phyloP scores from a whole-genome alignment of 192 early-diverging fungal genomes.

The Podila horticola region DNA sequence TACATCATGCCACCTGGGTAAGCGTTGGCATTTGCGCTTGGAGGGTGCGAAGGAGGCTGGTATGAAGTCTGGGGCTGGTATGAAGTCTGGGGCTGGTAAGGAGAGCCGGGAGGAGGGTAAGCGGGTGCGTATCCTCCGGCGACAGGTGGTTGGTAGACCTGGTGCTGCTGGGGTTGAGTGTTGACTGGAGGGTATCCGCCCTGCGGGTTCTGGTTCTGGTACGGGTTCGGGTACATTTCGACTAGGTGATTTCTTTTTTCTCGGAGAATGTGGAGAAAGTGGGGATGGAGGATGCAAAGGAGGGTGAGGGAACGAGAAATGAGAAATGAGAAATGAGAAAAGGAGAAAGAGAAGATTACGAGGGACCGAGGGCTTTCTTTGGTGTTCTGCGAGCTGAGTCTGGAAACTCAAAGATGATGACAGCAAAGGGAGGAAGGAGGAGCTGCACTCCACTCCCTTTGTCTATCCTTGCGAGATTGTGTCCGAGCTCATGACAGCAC shows the following conservation, averaged over 20 bases:
- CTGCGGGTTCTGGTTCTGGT: constrained; percentile 20
- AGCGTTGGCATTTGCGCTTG: neutral
- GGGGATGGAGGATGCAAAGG: neutral
- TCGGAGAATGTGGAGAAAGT: neutral
- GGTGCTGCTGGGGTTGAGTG: neutral
- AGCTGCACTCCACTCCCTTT: too few relatives aligned
- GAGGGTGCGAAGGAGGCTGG: constrained; percentile 3
- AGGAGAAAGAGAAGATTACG: neutral
- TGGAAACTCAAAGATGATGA: neutral
- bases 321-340: neutral
- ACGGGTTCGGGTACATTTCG: constrained; percentile 46
- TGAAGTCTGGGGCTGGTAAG: constrained; percentile 10
- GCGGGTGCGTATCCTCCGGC: constrained; percentile 7
- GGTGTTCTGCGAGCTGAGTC: neutral
- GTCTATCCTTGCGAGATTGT: too few relatives aligned
- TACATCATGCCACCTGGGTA: constrained; percentile 21
- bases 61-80: constrained; percentile 16
- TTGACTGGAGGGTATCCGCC: constrained; percentile 5
- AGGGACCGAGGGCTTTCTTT: neutral
- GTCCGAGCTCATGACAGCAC: too few relatives aligned
- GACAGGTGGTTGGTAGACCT: constrained; percentile 1
- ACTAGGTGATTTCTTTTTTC: neutral
- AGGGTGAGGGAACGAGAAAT: neutral
- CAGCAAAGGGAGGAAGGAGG: too few relatives aligned
- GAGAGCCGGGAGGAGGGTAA: constrained; percentile 1